phyloP scores from a whole-genome alignment of 164 flowering plant species.

The Annona cherimola region DNA sequence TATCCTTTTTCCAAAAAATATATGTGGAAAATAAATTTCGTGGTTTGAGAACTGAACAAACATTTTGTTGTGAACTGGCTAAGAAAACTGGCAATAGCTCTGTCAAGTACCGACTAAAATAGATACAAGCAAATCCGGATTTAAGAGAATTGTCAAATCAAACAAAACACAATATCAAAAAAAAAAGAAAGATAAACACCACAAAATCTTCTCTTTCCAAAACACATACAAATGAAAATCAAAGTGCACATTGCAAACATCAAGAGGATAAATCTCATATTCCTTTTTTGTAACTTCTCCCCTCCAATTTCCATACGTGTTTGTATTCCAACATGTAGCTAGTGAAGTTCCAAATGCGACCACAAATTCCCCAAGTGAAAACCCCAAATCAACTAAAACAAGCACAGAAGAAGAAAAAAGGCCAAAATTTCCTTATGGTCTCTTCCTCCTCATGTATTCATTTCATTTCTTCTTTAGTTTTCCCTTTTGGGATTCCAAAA shows the following conservation, averaged over 20 bases:
- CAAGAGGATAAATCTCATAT: too few species aligned
- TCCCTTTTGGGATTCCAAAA: not conserved
- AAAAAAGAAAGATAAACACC: not conserved
- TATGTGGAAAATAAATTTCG: too few species aligned
- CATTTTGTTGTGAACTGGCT: too few species aligned
- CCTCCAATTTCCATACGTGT: not conserved
- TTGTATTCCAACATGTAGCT: constrained; percentile 14
- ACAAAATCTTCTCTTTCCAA: not conserved
- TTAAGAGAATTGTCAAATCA: not conserved
- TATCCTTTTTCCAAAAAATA: too few species aligned
- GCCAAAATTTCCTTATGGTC: not conserved
- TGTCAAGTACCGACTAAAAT: constrained; percentile 66
- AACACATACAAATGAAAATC: not conserved
- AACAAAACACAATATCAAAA: not conserved
- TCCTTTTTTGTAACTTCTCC: not conserved
- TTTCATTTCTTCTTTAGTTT: not conserved
- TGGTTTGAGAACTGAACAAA: too few species aligned
- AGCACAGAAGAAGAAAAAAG: not conserved
- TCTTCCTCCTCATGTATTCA: not conserved
- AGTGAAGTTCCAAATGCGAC: constrained; percentile 63
- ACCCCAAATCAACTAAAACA: constrained; percentile 2
- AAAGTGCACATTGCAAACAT: too few species aligned
- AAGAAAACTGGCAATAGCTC: constrained; percentile 59
- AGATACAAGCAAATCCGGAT: constrained; percentile 4
- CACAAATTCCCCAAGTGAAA: constrained; percentile 3